Percentiles rank a stretch among this genome's conserved stretches.
Conservation (phyloP, 352 stramenopile genomes). For the Lagenidium sp. region DNA sequence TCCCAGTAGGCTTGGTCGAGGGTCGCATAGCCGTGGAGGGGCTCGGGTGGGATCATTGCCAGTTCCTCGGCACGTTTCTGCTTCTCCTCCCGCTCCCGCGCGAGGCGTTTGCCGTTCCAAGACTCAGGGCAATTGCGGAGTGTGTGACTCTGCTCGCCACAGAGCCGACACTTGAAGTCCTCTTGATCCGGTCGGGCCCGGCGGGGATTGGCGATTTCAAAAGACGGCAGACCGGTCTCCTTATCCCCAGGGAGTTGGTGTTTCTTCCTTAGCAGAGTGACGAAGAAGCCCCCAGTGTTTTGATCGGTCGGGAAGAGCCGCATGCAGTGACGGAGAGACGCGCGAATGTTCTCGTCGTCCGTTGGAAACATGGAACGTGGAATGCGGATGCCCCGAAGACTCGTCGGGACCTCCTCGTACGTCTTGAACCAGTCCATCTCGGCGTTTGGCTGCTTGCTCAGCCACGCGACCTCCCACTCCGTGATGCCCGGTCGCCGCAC, state of each 20-base stretch:
- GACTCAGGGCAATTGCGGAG: conserved; percentile 32
- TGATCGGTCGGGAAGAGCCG: conserved; percentile 96
- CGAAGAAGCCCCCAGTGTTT: conserved; percentile 98
- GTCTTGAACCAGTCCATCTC: conserved; percentile 39
- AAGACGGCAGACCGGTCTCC: conserved; percentile 33
- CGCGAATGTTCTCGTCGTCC: conserved; percentile 23
- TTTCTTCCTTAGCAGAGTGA: conserved; percentile 90
- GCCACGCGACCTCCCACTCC: conserved; percentile 60
- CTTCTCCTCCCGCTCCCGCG: conserved; percentile 10
- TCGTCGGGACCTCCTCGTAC: conserved; percentile 43
- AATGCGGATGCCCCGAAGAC: conserved; percentile 55
- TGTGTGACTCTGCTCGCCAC: conserved; percentile 16
- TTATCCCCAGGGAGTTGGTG: conserved; percentile 19
- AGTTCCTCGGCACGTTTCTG: conserved; percentile 3
- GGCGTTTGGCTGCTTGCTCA: conserved; percentile 26
- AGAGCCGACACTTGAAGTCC: conserved; percentile 22
- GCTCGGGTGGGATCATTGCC: conserved; percentile 4
- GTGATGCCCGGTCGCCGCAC: conserved; percentile 34
- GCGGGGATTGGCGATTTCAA: conserved; percentile 17
- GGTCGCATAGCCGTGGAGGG: conserved; percentile 39
- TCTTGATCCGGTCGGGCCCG: conserved; percentile 11
- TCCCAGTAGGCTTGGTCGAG: conserved; percentile 42
- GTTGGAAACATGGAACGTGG: conserved; percentile 80
- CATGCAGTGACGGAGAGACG: conserved; percentile 72
- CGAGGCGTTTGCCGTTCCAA: conserved; percentile 18